Evolutionary conservation across 2,329 filamentous ascomycete genomes (phyloP).

Genomic region (Leptographium lundbergii): DNA sequence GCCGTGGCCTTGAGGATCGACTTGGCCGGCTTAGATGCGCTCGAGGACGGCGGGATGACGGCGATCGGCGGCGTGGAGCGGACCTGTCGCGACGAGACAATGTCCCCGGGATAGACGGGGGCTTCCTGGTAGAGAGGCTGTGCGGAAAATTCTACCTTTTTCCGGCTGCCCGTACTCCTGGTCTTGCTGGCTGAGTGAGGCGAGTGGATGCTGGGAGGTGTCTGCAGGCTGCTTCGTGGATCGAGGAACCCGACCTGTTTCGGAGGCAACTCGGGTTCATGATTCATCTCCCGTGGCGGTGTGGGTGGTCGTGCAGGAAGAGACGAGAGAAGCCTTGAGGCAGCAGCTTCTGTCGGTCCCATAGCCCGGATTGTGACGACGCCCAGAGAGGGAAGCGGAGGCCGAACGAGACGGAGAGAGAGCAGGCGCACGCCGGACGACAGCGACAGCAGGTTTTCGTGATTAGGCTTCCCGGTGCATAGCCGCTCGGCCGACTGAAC

Average conservation of each 20-base stretch:
- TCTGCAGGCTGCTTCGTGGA: conserved; percentile 29
- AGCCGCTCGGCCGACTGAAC: background rate
- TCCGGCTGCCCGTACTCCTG: conserved; percentile 20
- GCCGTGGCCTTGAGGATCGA: conserved; percentile 65
- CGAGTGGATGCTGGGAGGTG: conserved; percentile 37
- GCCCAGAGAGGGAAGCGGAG: background rate
- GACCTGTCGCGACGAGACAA: background rate
- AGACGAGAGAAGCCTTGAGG: conserved; percentile 34
- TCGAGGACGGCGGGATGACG: conserved; percentile 20
- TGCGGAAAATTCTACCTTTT: conserved; percentile 45
- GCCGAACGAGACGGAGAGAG: background rate
- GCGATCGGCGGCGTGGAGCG: conserved; percentile 17
- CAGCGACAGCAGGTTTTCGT: background rate
- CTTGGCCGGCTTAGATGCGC: conserved; percentile 35
- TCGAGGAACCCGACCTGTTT: conserved; percentile 18
- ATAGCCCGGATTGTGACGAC: conserved; percentile 15
- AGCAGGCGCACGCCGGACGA: background rate
- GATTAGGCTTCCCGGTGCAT: background rate
- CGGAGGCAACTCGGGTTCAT: conserved; percentile 17
- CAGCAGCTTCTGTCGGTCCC: conserved; percentile 23
- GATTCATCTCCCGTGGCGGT: conserved; percentile 44
- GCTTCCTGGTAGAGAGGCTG: conserved; percentile 45
- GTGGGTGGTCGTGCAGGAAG: conserved; percentile 52
- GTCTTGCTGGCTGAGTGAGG: conserved; percentile 17
- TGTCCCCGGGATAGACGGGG: conserved; percentile 29